These are phyloP conservation scores for Pseudevernia furfuracea DNA, from an alignment of 495 filamentous ascomycete species.

Conservation along the genomic window DNA sequence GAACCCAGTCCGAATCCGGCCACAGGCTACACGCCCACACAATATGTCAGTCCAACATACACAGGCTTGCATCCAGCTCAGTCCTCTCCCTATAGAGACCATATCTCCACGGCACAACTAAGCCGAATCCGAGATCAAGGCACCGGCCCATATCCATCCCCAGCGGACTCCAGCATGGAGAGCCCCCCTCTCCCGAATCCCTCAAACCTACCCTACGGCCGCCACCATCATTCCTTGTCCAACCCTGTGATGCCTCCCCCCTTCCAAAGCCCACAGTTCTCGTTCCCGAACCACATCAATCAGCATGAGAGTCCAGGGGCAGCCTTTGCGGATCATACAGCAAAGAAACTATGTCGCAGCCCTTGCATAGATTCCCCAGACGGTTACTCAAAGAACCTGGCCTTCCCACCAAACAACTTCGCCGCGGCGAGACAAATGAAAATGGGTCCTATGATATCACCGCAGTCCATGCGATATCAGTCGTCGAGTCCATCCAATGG, in stretches of 20 bases:
- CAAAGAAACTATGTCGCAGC: slow-evolving; percentile 22
- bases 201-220: slow-evolving; percentile 5
- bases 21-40: slow-evolving; percentile 4
- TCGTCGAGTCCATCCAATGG: slow-evolving; percentile 19
- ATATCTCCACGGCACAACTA: slow-evolving; percentile 15
- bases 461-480: slow-evolving; percentile 12
- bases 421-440: slow-evolving; percentile 1
- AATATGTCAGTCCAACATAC: slow-evolving; percentile 7
- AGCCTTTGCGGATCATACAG: slow-evolving; percentile 12
- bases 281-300: slow-evolving; percentile 8
- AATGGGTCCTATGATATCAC: slow-evolving; percentile 11
- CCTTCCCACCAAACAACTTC: slow-evolving; percentile 11
- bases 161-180: slow-evolving; percentile 21
- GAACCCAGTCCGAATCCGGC: slow-evolving; percentile 11
- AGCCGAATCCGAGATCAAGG: slow-evolving; percentile 18
- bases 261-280: slow-evolving; percentile 12
- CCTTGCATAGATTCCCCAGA: slow-evolving; percentile 14
- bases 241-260: slow-evolving; percentile 26
- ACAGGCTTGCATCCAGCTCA: slow-evolving; percentile 7
- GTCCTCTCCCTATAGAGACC: slow-evolving; percentile 9
- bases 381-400: background rate
- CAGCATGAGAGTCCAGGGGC: slow-evolving; percentile 4
- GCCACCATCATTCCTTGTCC: slow-evolving; percentile 12
- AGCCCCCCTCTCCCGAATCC: slow-evolving; percentile 16
- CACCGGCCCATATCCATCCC: slow-evolving; percentile 25